Percentiles rank a stretch among this genome's conserved stretches.
Evolutionary conservation across 169 alveolate species (phyloP).

Genomic region (Plasmodium gonderi): DNA sequence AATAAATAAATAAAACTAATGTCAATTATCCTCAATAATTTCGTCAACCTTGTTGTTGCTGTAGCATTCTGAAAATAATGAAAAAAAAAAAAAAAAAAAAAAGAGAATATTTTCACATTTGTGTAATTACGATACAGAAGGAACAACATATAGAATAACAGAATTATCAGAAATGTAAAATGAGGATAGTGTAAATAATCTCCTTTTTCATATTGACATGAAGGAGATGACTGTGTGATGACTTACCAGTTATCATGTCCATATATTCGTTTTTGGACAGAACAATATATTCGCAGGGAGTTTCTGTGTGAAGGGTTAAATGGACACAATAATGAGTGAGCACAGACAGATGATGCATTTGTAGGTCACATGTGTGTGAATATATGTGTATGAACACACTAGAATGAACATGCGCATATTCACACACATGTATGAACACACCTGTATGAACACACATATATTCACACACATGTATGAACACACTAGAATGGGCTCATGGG

Average conservation of each 20-base stretch:
- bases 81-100: conserved; percentile 11
- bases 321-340: too few species aligned
- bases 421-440: too few species aligned
- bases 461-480: too few species aligned
- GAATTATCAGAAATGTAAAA: neutral
- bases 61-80: conserved; percentile 37
- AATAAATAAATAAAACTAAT: neutral
- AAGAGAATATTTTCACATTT: neutral
- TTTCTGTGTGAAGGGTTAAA: neutral
- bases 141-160: neutral
- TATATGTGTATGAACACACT: too few species aligned
- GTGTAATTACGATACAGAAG: neutral
- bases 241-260: conserved; percentile 71
- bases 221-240: neutral
- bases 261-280: conserved; percentile 41
- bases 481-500: too few species aligned
- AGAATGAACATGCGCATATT: too few species aligned
- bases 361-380: neutral
- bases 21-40: conserved; percentile 3
- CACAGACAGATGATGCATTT: too few species aligned
- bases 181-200: neutral
- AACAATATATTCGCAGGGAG: conserved; percentile 3
- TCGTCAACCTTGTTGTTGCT: conserved; percentile 66
- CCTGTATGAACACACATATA: too few species aligned
- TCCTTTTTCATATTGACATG: neutral